Evolutionary conservation across 371 early-diverging fungal genomes (phyloP), one percentile per base, ranked within the genome.

Genomic region (Entomophthora muscae): DNA sequence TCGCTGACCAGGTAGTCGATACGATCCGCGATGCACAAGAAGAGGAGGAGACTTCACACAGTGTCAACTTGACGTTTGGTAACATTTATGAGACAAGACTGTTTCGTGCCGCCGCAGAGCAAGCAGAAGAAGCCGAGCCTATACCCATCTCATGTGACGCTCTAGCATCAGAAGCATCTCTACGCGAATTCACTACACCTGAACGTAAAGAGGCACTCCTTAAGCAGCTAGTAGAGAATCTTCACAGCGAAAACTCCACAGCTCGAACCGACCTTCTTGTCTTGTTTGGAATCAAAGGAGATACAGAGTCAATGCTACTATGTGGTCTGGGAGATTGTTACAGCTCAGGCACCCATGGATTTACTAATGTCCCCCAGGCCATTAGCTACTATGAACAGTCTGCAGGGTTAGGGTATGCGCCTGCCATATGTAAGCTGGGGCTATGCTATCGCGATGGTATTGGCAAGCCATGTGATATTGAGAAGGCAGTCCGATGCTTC

Each of bases 401-500:
- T 0, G 79, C 79, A 26, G 63, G 64, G 1, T 55, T 61, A 10
- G 70, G 71, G 17, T 69, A 78, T 62, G 53, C 76, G 0, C 58
- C 72, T 1, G 79, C 74, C 0, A 63, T 71, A 27, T 73, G 73
- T 17, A 74, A 72, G 23, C 63, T 82, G 17, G 82, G 78, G 12
- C 78, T 71, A 57, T 82, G 82, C 65, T 80, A 77, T 63, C 81
- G 82, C 61, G 28, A 52, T 23, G 54, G 52, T 54, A 29, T 52
- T 2, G 52, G 52, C 21, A 54, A 26, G 23, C 70, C 69, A 22
- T 64, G 76, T 59, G 72, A 88, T 66, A 72, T 76, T 32, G 61
- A 63, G 3, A 63, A 74, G 64, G 92, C 86, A 0, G 57, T 75
- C 27, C 30, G 64, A 64, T 77, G 70, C 70, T 78, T 66, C 61